Evolutionary conservation across 306 rosid genomes (phyloP), one percentile per base, ranked within the genome.

Genomic region (Prunus mongolica): DNA sequence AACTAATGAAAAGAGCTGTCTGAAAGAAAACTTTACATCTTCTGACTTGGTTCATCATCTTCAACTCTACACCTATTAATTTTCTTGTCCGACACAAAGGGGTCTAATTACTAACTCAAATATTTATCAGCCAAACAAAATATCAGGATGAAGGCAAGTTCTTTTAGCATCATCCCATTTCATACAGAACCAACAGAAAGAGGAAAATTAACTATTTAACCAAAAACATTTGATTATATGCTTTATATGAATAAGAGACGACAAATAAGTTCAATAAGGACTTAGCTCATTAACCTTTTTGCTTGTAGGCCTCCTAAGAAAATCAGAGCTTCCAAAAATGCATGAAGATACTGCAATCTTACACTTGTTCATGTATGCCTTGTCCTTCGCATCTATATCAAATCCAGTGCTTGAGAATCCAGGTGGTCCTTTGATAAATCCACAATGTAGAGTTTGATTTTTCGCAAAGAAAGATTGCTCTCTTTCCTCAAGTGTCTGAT

Each of bases 271-370:
- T 71, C 3, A 30, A 51, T 1, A 69, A 16, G 27, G 27, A 71
- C 25, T n/a, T n/a, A 71, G 34, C 20, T 27, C 61, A 76, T 24
- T 86, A 85, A 94, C 98, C 93, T 76, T 85, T 82, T 79, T 89
- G 69, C 92, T 89, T 51, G 97, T 75, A 79, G 97, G 98, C 88
- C 97, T 87, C 87, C 98, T 85, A 72, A 93, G 86, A 82, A 90
- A 93, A 81, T 93, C 98, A 20, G 91, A 93, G 89, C 92, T 90
- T 66, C 98, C 98, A 82, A 93, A 93, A 81, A 93, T 93, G 93
- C 98, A 93, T 16, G 98, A 93, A 74, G 97, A 93, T 69, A 93
- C 96, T 13, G 51, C 97, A 85, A 91, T 83, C 84, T 90, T 87
- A 84, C 98, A 93, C 24, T 52, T 78, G 65, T 65, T 74, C 97